Evolutionary conservation across 73 alveolate species (phyloP).

Genomic region (Paraurostyla sp.): DNA sequence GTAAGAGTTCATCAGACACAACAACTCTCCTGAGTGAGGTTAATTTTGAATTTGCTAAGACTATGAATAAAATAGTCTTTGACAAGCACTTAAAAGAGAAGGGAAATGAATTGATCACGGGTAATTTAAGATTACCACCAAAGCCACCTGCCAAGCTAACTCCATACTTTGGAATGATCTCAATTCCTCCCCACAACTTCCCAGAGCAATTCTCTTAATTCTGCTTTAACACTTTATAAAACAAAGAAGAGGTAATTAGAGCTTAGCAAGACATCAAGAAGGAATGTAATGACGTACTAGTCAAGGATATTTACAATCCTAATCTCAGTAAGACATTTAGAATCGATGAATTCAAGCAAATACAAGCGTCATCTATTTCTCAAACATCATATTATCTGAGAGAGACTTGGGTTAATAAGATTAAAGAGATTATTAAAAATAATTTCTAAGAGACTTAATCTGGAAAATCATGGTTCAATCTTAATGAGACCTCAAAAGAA

Average conservation of each 20-base stretch:
- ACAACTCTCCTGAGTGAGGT: conserved; percentile 81
- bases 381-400: conserved; percentile 65
- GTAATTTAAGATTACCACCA: conserved; percentile 74
- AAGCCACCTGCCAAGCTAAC: conserved; percentile 49
- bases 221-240: conserved; percentile 75
- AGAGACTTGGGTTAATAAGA: conserved; percentile 79
- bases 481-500: conserved; percentile 92
- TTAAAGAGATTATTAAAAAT: conserved; percentile 78
- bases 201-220: conserved; percentile 79
- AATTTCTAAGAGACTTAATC: conserved; percentile 76
- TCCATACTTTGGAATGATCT: conserved; percentile 81
- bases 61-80: conserved; percentile 86
- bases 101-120: conserved; percentile 61
- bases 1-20: conserved; percentile 80
- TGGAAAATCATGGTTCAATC: conserved; percentile 93
- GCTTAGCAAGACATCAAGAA: conserved; percentile 59
- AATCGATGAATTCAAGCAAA: conserved; percentile 76
- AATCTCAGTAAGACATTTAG: conserved; percentile 76
- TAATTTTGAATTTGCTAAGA: conserved; percentile 87
- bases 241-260: conserved; percentile 81
- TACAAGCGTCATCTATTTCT: conserved; percentile 75
- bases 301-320: conserved; percentile 70
- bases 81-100: conserved; percentile 72
- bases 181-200: conserved; percentile 85
- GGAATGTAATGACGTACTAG: conserved; percentile 68